Evolutionary conservation across 176 grass and related monocot species (phyloP).

Genomic region (Musa beccarii): DNA sequence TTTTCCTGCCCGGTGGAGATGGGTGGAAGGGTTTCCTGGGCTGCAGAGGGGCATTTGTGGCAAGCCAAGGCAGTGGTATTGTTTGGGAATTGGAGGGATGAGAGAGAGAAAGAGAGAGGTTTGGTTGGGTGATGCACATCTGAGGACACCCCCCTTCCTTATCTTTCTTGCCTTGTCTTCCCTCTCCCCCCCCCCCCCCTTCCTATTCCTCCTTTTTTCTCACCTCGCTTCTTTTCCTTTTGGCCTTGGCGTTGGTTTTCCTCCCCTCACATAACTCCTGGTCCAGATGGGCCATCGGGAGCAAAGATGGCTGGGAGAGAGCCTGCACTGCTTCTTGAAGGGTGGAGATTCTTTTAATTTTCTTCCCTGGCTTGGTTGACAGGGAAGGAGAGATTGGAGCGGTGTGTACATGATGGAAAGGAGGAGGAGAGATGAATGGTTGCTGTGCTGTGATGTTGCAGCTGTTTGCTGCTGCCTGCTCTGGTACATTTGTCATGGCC

Average conservation of each 20-base stretch:
- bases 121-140: conserved; percentile 32
- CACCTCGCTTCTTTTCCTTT: background rate
- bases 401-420: background rate
- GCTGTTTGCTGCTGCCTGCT: conserved; percentile 1
- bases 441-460: conserved; percentile 24
- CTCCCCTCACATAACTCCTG: conserved; percentile 16
- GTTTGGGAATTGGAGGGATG: conserved; percentile 25
- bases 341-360: conserved; percentile 37
- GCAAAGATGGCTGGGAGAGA: conserved; percentile 4
- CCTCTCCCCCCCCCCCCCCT: conserved; percentile 1
- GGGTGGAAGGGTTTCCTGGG: conserved; percentile 32
- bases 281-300: conserved; percentile 23
- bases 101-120: conserved; percentile 22
- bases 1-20: conserved; percentile 33
- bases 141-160: conserved; percentile 13
- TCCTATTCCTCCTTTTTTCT: conserved; percentile 18
- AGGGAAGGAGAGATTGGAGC: background rate
- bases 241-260: conserved; percentile 8
- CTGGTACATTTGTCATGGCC: background rate
- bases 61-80: conserved; percentile 31
- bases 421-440: conserved; percentile 14
- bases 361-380: conserved; percentile 13
- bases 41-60: conserved; percentile 48
- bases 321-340: conserved; percentile 30
- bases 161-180: conserved; percentile 23